A percentile compares a stretch with the other conserved stretches of the same genome.
These are phyloP conservation scores for Plasmodium billcollinsi DNA, from an alignment of 169 alveolate genomes.

Conservation along the genomic window DNA sequence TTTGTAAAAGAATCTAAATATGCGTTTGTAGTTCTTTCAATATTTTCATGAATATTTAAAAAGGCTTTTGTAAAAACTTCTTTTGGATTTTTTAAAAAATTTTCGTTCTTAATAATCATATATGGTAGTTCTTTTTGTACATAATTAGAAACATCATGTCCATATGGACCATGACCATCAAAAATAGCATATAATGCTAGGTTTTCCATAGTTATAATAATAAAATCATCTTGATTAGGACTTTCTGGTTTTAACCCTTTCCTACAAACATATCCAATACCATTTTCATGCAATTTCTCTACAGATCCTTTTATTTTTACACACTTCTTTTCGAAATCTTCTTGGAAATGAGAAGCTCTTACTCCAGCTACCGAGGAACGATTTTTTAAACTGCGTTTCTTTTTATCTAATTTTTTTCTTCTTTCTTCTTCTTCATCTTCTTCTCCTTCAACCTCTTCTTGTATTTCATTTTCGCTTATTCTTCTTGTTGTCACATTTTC, in stretches of 20 bases:
- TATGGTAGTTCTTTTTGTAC: constrained; percentile 86
- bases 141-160: constrained; percentile 90
- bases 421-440: constrained; percentile 3
- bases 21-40: constrained; percentile 40
- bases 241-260: constrained; percentile 92
- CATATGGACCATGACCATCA: constrained; percentile 94
- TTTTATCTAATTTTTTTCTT: constrained; percentile 12
- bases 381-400: constrained; percentile 39
- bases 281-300: constrained; percentile 70
- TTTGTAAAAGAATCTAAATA: constrained; percentile 37
- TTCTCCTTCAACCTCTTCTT: constrained; percentile 11
- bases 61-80: constrained; percentile 71
- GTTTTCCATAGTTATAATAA: constrained; percentile 79
- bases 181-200: constrained; percentile 90
- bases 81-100: constrained; percentile 71
- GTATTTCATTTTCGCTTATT: not conserved
- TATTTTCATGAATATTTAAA: constrained; percentile 59
- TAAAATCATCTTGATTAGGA: constrained; percentile 92
- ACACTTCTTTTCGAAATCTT: constrained; percentile 76
- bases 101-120: constrained; percentile 58
- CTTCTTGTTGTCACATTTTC: constrained; percentile 16
- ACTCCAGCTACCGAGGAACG: constrained; percentile 77
- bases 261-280: constrained; percentile 88
- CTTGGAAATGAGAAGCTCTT: constrained; percentile 76
- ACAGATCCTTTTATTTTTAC: constrained; percentile 75